phyloP scores from a whole-genome alignment of 176 grass and related monocot species.

The Cenchrus fungigraminus region DNA sequence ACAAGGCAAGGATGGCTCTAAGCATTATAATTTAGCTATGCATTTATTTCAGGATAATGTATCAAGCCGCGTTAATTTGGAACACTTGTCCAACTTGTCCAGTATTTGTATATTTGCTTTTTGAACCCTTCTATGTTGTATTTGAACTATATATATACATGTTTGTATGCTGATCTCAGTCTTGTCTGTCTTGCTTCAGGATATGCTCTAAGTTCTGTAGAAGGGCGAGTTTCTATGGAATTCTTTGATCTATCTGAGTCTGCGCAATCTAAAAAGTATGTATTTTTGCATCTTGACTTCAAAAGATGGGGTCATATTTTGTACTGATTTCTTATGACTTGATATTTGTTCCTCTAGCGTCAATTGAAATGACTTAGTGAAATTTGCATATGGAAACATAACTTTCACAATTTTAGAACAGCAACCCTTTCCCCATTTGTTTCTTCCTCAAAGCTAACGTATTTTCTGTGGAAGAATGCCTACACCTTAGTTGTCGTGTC shows the following conservation, averaged over 20 bases:
- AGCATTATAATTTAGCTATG: background rate
- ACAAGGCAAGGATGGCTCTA: constrained; percentile 6
- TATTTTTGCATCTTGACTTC: constrained; percentile 35
- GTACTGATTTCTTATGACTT: constrained; percentile 14
- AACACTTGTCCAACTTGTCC: background rate
- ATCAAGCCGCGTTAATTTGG: constrained; percentile 1
- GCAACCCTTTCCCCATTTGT: background rate
- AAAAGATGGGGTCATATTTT: background rate
- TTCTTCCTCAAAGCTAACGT: background rate
- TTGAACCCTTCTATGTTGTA: background rate
- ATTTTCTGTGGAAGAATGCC: background rate
- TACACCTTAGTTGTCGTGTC: background rate
- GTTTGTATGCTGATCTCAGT: background rate
- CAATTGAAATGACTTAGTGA: constrained; percentile 3
- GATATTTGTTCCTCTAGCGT: constrained; percentile 3
- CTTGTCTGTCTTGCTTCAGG: constrained; percentile 60
- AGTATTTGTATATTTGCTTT: background rate
- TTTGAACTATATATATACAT: background rate
- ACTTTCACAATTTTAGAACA: background rate
- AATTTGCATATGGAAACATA: background rate
- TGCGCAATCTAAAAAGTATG: constrained; percentile 92
- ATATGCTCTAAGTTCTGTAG: constrained; percentile 93
- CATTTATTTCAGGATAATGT: background rate
- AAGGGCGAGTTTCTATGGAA: constrained; percentile 96
- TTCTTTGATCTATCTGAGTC: constrained; percentile 94